Conservation (phyloP, 2,329 filamentous ascomycete species). For the Hymenoscyphus occultus region DNA sequence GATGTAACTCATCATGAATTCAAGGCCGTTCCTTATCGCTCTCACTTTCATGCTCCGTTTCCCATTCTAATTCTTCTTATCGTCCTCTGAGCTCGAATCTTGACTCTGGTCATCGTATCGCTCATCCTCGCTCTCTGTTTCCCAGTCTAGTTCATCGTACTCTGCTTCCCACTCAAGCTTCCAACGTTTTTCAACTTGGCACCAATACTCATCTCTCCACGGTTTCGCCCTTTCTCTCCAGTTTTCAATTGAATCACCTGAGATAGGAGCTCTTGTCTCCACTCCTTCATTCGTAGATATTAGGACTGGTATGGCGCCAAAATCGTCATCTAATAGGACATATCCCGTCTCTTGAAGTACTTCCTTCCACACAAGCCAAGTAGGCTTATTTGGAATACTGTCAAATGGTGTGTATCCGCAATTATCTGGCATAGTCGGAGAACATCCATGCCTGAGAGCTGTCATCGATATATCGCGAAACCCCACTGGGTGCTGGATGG, state of each 20-base stretch:
- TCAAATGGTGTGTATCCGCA: not conserved
- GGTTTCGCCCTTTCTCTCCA: not conserved
- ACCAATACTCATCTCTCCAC: not conserved
- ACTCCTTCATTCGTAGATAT: not conserved
- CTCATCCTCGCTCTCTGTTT: no score
- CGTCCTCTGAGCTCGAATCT: no score
- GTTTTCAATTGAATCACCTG: not conserved
- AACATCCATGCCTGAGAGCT: not conserved
- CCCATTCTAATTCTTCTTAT: no score
- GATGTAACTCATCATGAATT: no score
- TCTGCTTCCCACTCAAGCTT: not conserved
- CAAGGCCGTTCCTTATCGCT: no score
- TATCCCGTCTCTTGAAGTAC: not conserved
- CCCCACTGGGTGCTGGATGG: no score
- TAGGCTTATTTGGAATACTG: no score
- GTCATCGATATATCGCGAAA: not conserved
- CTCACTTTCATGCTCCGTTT: no score
- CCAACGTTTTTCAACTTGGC: not conserved
- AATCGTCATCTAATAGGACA: not conserved
- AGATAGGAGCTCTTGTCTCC: not conserved
- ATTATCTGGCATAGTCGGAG: not conserved
- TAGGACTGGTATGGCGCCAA: not conserved
- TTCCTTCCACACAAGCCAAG: not conserved
- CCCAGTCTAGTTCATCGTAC: no score
- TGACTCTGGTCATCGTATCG: no score